Base-by-base conservation (phyloP, 2,329 filamentous ascomycete species). In the Diaporthe sp. region DNA sequence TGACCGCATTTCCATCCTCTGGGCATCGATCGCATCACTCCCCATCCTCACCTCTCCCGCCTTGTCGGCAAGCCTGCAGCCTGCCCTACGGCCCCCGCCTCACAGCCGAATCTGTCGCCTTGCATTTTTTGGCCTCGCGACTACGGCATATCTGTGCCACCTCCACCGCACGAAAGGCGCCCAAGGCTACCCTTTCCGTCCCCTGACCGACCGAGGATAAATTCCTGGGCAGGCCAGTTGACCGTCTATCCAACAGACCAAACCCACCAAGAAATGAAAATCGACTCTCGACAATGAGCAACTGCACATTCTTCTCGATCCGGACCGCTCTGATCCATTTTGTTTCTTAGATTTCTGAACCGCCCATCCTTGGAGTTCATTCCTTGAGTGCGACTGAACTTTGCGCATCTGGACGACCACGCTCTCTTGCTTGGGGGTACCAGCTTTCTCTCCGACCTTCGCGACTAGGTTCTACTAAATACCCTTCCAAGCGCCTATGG, bases 261-360 rank as follows among this genome's bases (percentile, higher is more conserved):
- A 35, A 63, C 12, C 63, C 63, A 68, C 76, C 78, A 78, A 76
- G 82, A 79, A 79, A 85, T 83, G 82, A 82, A 78, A 81, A 79
- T 81, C 78, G 80, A 79, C 81, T 82, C 80, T 85, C 85, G 83
- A 90, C 88, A 83, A 90, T 90, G 88, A 89, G 85, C 86, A 86
- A 84, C 86, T 83, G 84, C 83, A 85, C 84, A 83, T 82, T 82
- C 79, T 83, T 84, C 82, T 86, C 84, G 82, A 84, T 83, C 82
- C 85, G 85, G 88, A 84, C 84, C 85, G 87, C 84, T 82, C 84
- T 86, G 84, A 87, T 88, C 84, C 85, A 86, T 85, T 87, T 86
- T 84, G 83, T 85, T 86, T 86, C 84, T 85, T 90, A 90, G 85
- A 86, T 84, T 78, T 79, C 79, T 22, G 78, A 32, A 47, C 77